Conservation (phyloP, 2,329 filamentous ascomycete genomes). For the Calycina herbarum region DNA sequence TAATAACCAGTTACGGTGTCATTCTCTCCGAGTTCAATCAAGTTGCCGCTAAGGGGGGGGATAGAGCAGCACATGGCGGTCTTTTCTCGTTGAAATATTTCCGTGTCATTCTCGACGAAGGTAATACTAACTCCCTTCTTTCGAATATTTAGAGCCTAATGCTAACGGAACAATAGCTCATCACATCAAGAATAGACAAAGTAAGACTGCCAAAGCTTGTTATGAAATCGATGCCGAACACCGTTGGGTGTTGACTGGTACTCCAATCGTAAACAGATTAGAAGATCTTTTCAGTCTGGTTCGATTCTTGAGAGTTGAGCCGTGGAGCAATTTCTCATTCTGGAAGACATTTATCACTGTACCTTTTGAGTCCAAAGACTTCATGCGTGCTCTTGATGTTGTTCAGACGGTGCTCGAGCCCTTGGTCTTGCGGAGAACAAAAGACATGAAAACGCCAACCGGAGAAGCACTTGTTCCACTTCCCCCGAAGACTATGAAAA, state of each 20-base stretch:
- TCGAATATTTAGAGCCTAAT: background rate
- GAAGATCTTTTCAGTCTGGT: slow-evolving; percentile 95
- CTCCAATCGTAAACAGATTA: slow-evolving; percentile 92
- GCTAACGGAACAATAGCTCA: slow-evolving; percentile 56
- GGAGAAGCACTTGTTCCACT: slow-evolving; percentile 80
- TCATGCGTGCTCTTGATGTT: slow-evolving; percentile 88
- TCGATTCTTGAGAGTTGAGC: slow-evolving; percentile 88
- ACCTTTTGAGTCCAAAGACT: slow-evolving; percentile 94
- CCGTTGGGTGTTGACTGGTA: slow-evolving; percentile 92
- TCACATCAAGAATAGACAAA: slow-evolving; percentile 84
- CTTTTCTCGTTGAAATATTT: slow-evolving; percentile 94
- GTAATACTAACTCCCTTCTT: background rate
- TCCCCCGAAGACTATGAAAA: slow-evolving; percentile 77
- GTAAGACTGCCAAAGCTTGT: slow-evolving; percentile 93
- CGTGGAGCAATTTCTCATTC: slow-evolving; percentile 98
- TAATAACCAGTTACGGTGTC: slow-evolving; percentile 93
- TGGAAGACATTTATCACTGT: slow-evolving; percentile 99
- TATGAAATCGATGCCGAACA: slow-evolving; percentile 85
- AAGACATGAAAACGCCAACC: slow-evolving; percentile 95
- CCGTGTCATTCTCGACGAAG: slow-evolving; percentile 88
- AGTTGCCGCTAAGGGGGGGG: slow-evolving; percentile 64
- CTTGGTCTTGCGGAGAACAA: slow-evolving; percentile 90
- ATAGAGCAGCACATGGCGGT: slow-evolving; percentile 65
- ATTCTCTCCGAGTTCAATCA: slow-evolving; percentile 87
- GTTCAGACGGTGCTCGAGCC: slow-evolving; percentile 96